Base-by-base conservation (phyloP, 179 eudicot genomes). In the Heliamphora pulchella region DNA sequence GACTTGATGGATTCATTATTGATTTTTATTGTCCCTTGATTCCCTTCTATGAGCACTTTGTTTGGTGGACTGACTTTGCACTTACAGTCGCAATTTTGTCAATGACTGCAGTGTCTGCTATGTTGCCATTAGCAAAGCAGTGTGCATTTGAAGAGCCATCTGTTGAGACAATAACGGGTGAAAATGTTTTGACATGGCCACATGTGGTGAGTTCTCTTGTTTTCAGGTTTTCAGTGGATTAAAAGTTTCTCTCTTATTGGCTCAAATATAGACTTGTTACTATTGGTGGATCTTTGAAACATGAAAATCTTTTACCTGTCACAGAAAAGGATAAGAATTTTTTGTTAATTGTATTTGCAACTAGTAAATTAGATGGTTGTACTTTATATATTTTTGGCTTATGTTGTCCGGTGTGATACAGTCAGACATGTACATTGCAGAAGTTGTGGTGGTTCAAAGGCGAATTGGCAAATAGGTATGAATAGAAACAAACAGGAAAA, bases 141-240 rank as follows among this genome's bases (percentile, higher is more conserved):
- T 96, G 99, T 85, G 96, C 99, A 18, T 96, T 96, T 87, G 98
- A 96, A 89, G 99, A 96, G 86, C 99, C 99, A 43, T 91, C 92
- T 75, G 96, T 96, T 79, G 99, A 96, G 90, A 89, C 85, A 70
- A 94, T 96, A 84, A 85, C 87, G 2, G 96, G 91, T 61, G 99
- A 96, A 87, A 89, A 91, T 87, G 96, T 96, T 73, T 84, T 96
- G 89, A 96, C 99, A 54, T 96, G 99, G 99, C 94, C 97, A 50
- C 93, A 94, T 81, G 96, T 94, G 94, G 99, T 96, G 83, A 90
- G 98, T 85, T 71, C 81, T 82, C 55, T 73, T 39, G 66, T 46
- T 20, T 39, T 64, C 71, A 14, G 61, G 61, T 48, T 46, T 31
- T 9, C 69, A 5, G 4, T 13, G 66, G 48, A 67, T 64, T 74